These are phyloP conservation scores for Thecamonas trahens DNA, from an alignment of 78 protist species.

Conservation along the genomic window DNA sequence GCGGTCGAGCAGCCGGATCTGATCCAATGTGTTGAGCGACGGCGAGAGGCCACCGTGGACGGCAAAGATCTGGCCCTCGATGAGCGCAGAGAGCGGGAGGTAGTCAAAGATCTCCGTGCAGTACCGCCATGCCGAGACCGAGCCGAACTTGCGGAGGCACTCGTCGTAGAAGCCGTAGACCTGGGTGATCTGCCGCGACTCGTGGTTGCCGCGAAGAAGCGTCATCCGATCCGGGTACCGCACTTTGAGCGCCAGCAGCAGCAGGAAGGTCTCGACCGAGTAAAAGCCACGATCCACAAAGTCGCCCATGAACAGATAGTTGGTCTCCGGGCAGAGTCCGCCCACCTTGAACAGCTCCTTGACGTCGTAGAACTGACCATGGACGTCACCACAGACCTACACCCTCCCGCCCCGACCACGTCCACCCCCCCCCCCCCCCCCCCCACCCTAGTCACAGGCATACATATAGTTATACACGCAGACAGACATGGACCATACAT, in stretches of 20 bases:
- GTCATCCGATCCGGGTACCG: constrained; percentile 93
- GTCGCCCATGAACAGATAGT: constrained; percentile 98
- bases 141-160: constrained; percentile 95
- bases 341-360: constrained; percentile 93
- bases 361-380: constrained; percentile 99
- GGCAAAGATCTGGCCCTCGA: constrained; percentile 87
- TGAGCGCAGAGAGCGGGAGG: constrained; percentile 87
- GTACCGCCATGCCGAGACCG: constrained; percentile 91
- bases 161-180: constrained; percentile 99
- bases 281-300: constrained; percentile 99
- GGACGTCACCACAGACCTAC: constrained; percentile 98
- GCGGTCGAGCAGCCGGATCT: constrained; percentile 92
- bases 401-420: too few relatives aligned
- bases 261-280: constrained; percentile 93
- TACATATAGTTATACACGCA: background rate
- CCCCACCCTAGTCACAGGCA: background rate
- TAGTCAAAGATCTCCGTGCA: constrained; percentile 98
- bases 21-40: constrained; percentile 80
- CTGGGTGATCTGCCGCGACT: constrained; percentile 97
- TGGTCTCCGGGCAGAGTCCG: constrained; percentile 92
- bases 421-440: background rate
- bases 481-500: too few relatives aligned
- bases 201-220: constrained; percentile 99
- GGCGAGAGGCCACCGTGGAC: constrained; percentile 99
- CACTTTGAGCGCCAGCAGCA: constrained; percentile 94